These are phyloP conservation scores for Paramecium primaurelia DNA, from an alignment of 73 alveolate genomes.

Conservation along the genomic window DNA sequence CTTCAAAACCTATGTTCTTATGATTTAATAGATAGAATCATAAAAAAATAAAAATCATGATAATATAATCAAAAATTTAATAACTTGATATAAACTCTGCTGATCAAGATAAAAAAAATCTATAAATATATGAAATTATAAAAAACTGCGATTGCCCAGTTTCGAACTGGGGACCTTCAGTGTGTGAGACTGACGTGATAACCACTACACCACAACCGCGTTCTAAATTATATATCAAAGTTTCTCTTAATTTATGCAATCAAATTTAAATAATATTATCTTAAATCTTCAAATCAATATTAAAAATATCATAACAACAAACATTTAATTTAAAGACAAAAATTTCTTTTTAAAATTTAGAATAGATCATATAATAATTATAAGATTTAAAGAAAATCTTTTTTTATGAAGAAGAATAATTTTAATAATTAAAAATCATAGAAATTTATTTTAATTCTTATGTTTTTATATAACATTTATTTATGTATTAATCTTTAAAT, in stretches of 20 bases:
- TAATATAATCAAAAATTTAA: neutral
- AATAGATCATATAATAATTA: conserved; percentile 67
- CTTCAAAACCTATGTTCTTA: too few species aligned
- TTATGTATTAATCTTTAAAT: neutral
- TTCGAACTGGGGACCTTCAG: conserved; percentile 40
- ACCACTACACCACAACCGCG: conserved; percentile 58
- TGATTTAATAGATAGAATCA: too few species aligned
- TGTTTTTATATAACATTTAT: neutral
- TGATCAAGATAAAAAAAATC: too few species aligned
- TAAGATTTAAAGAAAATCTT: conserved; percentile 7
- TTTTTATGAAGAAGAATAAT: conserved; percentile 73
- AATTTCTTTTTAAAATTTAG: conserved; percentile 55
- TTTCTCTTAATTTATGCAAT: neutral
- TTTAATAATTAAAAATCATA: conserved; percentile 74
- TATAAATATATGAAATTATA: neutral
- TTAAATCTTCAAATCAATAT: neutral
- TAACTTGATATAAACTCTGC: neutral
- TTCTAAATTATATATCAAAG: neutral
- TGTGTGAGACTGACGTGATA: conserved; percentile 56
- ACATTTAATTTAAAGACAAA: conserved; percentile 68
- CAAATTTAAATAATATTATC: neutral
- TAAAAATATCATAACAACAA: conserved; percentile 42
- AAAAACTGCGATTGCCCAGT: conserved; percentile 45
- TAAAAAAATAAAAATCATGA: too few species aligned
- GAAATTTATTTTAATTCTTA: neutral